Evolutionary conservation across 2,329 filamentous ascomycete species (phyloP).

Genomic region (Colletotrichum sp.): DNA sequence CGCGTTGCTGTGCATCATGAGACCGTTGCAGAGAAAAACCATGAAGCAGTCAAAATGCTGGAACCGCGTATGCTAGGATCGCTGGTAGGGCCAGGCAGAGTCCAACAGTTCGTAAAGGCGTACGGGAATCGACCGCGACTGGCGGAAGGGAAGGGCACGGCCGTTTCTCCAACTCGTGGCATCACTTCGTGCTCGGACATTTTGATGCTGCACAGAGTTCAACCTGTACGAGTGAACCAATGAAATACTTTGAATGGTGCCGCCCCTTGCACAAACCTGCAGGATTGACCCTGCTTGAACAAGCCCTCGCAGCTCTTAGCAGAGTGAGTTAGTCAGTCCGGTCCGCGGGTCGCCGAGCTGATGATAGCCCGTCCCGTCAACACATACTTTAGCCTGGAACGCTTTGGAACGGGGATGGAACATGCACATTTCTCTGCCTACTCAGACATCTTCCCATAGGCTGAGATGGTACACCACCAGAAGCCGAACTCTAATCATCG

Average conservation of each 20-base stretch:
- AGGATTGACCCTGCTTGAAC: neutral
- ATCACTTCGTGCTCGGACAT: conserved; percentile 1
- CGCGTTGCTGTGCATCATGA: neutral
- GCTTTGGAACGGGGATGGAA: conserved; percentile 30
- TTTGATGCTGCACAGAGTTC: neutral
- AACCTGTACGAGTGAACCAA: neutral
- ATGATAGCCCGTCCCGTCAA: neutral
- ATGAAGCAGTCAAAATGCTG: neutral
- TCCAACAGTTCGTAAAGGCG: neutral
- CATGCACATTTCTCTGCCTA: neutral
- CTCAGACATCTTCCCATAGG: neutral
- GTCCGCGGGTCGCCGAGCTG: neutral
- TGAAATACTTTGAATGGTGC: neutral
- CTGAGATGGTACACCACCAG: neutral
- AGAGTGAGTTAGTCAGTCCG: neutral
- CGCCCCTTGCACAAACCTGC: neutral
- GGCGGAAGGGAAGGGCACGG: neutral
- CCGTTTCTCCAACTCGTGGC: neutral
- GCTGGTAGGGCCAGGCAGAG: neutral
- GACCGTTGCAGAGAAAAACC: neutral
- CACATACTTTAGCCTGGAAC: conserved; percentile 17
- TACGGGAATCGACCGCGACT: neutral
- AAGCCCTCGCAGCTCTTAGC: neutral
- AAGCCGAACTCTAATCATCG: neutral
- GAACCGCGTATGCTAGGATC: neutral